Evolutionary conservation across 1,139 yeast genomes (phyloP).

Genomic region (Saccharomyces hybrid): DNA sequence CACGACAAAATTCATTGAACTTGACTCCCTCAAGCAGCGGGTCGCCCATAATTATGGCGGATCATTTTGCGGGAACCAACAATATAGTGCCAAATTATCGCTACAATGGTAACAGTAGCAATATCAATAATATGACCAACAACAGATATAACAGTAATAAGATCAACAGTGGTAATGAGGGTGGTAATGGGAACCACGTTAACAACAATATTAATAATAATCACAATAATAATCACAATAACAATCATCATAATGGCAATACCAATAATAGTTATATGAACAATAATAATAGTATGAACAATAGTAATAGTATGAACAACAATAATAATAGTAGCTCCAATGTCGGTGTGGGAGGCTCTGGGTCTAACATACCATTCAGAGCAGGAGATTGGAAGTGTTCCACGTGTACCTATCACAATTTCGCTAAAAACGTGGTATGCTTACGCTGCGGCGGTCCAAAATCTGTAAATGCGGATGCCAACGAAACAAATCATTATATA

Average conservation of each 20-base stretch:
- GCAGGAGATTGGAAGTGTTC: conserved; percentile 97
- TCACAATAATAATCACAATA: conserved; percentile 3
- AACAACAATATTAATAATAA: conserved; percentile 1
- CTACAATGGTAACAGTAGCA: conserved; percentile 5
- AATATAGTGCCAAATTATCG: background rate
- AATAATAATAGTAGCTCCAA: conserved; percentile 9
- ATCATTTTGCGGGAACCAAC: background rate
- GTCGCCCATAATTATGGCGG: background rate
- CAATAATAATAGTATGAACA: conserved; percentile 7
- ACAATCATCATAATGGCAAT: background rate
- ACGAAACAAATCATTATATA: conserved; percentile 1
- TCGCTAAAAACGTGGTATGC: conserved; percentile 84
- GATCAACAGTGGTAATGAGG: background rate
- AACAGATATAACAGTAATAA: conserved; percentile 4
- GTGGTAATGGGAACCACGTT: background rate
- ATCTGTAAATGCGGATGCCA: conserved; percentile 9
- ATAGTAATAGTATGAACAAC: conserved; percentile 8
- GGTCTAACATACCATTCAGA: conserved; percentile 69
- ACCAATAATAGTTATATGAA: conserved; percentile 10
- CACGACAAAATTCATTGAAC: background rate
- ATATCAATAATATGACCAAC: background rate
- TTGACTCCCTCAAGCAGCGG: background rate
- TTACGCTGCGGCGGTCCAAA: conserved; percentile 82
- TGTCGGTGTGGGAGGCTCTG: conserved; percentile 17
- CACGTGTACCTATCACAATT: conserved; percentile 80